These are phyloP conservation scores for Curvularia sp. DNA, from an alignment of 2,329 filamentous ascomycete genomes.

Conservation along the genomic window DNA sequence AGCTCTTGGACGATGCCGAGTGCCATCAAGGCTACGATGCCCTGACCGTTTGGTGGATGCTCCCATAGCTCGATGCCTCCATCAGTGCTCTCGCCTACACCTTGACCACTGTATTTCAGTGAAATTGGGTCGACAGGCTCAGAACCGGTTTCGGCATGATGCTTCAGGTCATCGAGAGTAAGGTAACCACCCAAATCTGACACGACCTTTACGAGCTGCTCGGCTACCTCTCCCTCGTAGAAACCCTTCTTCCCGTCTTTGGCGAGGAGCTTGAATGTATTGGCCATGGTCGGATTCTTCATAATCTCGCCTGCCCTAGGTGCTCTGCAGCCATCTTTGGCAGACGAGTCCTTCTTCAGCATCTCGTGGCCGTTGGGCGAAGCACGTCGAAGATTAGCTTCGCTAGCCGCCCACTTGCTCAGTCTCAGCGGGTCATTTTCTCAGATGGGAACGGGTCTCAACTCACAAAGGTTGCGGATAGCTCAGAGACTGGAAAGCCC, in stretches of 20 bases:
- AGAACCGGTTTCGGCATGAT: conserved; percentile 75
- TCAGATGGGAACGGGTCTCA: not conserved
- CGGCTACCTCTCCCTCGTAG: conserved; percentile 83
- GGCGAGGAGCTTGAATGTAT: conserved; percentile 80
- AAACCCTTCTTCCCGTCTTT: conserved; percentile 87
- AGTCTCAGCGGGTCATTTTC: conserved; percentile 12
- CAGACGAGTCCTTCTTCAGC: conserved; percentile 77
- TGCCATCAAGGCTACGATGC: conserved; percentile 92
- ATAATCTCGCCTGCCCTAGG: conserved; percentile 86
- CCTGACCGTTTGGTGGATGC: conserved; percentile 95
- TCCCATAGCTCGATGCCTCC: conserved; percentile 87
- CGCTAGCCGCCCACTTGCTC: conserved; percentile 73
- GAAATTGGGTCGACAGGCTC: conserved; percentile 88
- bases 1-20: conserved; percentile 89
- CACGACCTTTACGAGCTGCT: conserved; percentile 80
- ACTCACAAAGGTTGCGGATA: conserved; percentile 73
- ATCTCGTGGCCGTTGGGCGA: conserved; percentile 89
- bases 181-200: conserved; percentile 78
- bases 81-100: conserved; percentile 58
- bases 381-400: conserved; percentile 69
- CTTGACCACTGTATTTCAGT: conserved; percentile 75
- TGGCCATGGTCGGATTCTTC: conserved; percentile 80
- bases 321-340: conserved; percentile 73
- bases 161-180: conserved; percentile 77
- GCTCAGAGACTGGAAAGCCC: conserved; percentile 87